Evolutionary conservation across 1,284 basidiomycete species (phyloP), one percentile per base, ranked within the genome.

Genomic region (Ceratobasidium papillatum): DNA sequence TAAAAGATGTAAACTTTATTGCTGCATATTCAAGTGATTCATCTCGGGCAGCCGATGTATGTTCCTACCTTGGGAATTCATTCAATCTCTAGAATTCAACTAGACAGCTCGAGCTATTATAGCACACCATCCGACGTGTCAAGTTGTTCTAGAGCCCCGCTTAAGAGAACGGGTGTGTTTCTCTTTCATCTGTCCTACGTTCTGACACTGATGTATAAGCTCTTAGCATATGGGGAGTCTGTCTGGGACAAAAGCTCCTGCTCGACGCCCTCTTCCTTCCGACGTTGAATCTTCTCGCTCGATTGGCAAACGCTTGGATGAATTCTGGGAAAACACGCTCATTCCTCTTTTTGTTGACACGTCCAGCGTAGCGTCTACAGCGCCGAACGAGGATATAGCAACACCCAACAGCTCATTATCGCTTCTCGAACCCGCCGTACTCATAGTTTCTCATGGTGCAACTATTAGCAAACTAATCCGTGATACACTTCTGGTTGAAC

Each of bases 161-260:
- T 30, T 77, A n/a, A 43, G 76, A 30, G 76, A 77, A 71, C 68
- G 76, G 17, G 76, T 77, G 49, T 51, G 74, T 64, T n/a, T 22
- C 12, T 3, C 9, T 75, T 43, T 5, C 19, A 19, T 25, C 19
- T 38, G 12, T 30, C 36, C 56, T 9, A 32, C 43, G n/a, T 41
- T 32, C 19, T 51, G 30, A 41, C 62, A 11, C 19, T 41, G 27
- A 47, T 12, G 14, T 19, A 1, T 32, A n/a, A 30, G 30, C 22
- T 19, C 17, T n/a, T 58, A 74, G 58, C 58, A 54, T 36, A 74
- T 66, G 75, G 75, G 64, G 36, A 74, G 47, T 27, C 58, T 61
- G 41, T 74, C 73, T 58, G 75, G 54, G 52, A 76, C 64, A 41
- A 74, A 62, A 22, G 75, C 52, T 43, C 71, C 38, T n/a, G 64